Base-by-base conservation (phyloP, 345 rosid genomes). In the Linum usitatissimum region DNA sequence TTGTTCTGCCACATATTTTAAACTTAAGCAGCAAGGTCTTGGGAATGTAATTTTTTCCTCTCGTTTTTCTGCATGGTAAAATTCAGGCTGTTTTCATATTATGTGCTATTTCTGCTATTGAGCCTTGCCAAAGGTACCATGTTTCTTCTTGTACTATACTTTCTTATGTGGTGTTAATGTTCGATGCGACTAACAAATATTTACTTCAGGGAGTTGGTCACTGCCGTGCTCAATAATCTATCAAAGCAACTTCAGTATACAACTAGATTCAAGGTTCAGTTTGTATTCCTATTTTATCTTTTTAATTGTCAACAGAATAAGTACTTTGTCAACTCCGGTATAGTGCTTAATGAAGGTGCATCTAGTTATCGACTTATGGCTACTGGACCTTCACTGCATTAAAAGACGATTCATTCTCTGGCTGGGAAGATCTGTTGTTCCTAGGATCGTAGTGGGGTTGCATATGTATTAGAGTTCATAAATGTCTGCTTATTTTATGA, bases 81-180 rank as follows among this genome's bases (percentile, higher is more conserved):
- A 53, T 74, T 69, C 89, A 92, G 98, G 95, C 91, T 58, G 81
- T 92, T 74, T 92, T 92, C 78, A 92, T 84, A 87, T 77, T 89
- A 59, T 85, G 88, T 67, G 88, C 74, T 63, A 62, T 92, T 73
- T 84, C 95, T 70, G 93, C 98, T 53, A 73, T 84, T 53, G 86
- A 89, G 66, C 87, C 91, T 69, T 70, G 78, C 73, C 93, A 86
- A 61, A 89, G 96, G 98, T 92, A 78, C 17, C 19, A 55, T 64
- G 59, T 66, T 57, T 63, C 13, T 14, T 18, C 8, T 13, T 23
- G n/a, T 62, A 14, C 39, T 57, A 40, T 5, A 59, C 18, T 21
- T 61, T 60, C 59, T 53, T 40, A n/a, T 6, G 18, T 23, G 8
- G 58, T 31, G 54, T 49, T 53, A 39, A 18, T 57, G 57, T 56